Conservation (phyloP, 371 early-diverging fungal species). For the Mucor irregularis region DNA sequence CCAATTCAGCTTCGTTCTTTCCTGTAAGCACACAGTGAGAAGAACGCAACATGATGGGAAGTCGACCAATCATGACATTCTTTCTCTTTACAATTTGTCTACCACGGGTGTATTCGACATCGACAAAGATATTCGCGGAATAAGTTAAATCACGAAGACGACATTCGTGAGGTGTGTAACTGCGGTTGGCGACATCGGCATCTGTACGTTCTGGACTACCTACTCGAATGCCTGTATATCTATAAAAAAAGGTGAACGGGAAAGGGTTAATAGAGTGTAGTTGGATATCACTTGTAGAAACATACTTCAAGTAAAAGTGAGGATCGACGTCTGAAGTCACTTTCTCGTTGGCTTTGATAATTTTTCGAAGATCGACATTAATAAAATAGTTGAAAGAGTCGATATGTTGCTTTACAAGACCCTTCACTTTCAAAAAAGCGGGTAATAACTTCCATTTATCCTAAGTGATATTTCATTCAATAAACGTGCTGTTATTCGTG, state of each 20-base stretch:
- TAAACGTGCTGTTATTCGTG: background rate
- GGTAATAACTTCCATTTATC: slow-evolving; percentile 99
- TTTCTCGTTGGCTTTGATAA: slow-evolving; percentile 93
- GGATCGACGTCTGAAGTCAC: slow-evolving; percentile 99
- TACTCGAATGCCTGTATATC: slow-evolving; percentile 91
- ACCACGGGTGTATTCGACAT: slow-evolving; percentile 96
- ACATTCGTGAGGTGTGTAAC: slow-evolving; percentile 98
- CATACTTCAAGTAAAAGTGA: slow-evolving; percentile 92
- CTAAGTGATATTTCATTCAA: too few relatives aligned
- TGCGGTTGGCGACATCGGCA: slow-evolving; percentile 71
- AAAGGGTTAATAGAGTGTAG: too few relatives aligned
- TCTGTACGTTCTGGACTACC: slow-evolving; percentile 84
- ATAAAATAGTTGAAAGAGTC: slow-evolving; percentile 99
- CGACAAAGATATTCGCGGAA: slow-evolving; percentile 95
- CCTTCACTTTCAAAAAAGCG: slow-evolving; percentile 96
- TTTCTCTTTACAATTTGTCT: slow-evolving; percentile 84
- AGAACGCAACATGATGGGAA: slow-evolving; percentile 99
- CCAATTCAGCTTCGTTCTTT: slow-evolving; percentile 80
- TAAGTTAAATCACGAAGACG: slow-evolving; percentile 99
- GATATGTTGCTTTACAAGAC: slow-evolving; percentile 99
- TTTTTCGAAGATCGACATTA: slow-evolving; percentile 93
- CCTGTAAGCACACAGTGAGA: slow-evolving; percentile 87
- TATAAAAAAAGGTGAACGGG: too few relatives aligned
- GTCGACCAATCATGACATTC: slow-evolving; percentile 92
- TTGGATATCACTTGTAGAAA: background rate